Evolutionary conservation across 2,329 filamentous ascomycete genomes (phyloP), one percentile per base, ranked within the genome.

Genomic region (Sporothrix protearum): DNA sequence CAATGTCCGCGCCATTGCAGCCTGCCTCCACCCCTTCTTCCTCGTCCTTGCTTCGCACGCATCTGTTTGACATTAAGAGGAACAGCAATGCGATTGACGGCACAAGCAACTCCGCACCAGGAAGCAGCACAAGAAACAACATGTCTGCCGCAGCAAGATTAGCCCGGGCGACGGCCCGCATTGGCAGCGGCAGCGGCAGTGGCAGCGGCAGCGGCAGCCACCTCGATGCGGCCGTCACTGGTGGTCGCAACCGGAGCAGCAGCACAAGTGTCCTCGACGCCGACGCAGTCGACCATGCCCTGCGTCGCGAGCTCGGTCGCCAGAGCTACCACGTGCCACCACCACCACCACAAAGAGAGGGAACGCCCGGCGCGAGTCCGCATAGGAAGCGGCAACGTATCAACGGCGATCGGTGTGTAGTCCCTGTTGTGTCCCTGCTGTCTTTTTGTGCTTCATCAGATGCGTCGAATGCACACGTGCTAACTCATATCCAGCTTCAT

Each of bases 401-500:
- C 74, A 87, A 88, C 74, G 87, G 85, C 69, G 87, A 89, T 76
- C 85, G 87, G 90, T 92, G 74, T 77, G 84, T 78, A 6, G n/a
- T n/a, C n/a, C n/a, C n/a, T n/a, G n/a, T n/a, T n/a, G n/a, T n/a
- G n/a, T 49, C 30, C 7, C 22, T 57, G 2, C n/a, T 39, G 6
- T 12, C 2, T 28, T 2, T 57, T 9, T 30, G n/a, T 30, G 9
- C 2, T 47, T 70, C 69, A 71, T 57, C 0, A 2, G 5, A 53
- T 10, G 9, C n/a, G 8, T 19, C 2, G 64, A 28, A 53, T 28
- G 28, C 19, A 30, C 2, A 33, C 64, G 39, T n/a, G 8, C 45
- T 66, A 47, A 66, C 39, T 6, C 33, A 59, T 30, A 61, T 68
- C 45, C 78, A 97, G 96, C 77, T 99, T 99, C 79, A 98, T 99